Evolutionary conservation across 768 basidiomycete genomes (phyloP), one percentile per base, ranked within the genome.

Genomic region (Melanogaster broomeanus): DNA sequence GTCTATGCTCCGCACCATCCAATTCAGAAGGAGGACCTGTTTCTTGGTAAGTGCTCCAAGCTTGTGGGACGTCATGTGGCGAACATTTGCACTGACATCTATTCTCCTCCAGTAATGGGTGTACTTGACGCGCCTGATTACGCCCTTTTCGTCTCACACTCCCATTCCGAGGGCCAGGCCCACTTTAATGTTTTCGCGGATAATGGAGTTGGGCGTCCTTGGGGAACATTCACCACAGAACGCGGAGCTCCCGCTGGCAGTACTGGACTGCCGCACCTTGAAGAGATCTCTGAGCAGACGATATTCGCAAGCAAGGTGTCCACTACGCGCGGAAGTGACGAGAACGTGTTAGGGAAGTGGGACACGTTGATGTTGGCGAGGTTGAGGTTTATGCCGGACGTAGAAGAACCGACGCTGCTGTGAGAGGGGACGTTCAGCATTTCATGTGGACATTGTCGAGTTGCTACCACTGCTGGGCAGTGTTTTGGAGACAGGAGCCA

Each of bases 181-280:
- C 81, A 85, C 62, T 91, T 92, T 72, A 87, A 88, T 51, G 84
- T 89, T 12, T 85, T 81, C 61, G 70, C 79, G 3, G 55, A 68
- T 12, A 70, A 78, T 3, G 75, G 69, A 50, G 60, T 62, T 27
- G 83, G 84, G 4, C 77, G 82, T 39, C 79, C 83, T 2, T 93
- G 90, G 90, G 90, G 90, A 7, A 76, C 77, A 15, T 90, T 89
- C 64, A 81, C 82, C 3, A 78, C 80, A 43, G 79, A 85, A 63
- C 77, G 74, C 0, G 74, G 79, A 13, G 60, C 74, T 9, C 61
- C 72, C 10, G 67, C 67, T 4, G 75, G 73, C 19, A 57, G 65
- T 33, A 67, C 68, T 13, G 82, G 83, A 4, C 81, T 80, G 0
- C 69, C 65, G 2, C 83, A 82, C 56, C 70, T 74, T 43, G 77